phyloP scores from a whole-genome alignment of 164 flowering plant genomes.

The Liquidambar formosana region DNA sequence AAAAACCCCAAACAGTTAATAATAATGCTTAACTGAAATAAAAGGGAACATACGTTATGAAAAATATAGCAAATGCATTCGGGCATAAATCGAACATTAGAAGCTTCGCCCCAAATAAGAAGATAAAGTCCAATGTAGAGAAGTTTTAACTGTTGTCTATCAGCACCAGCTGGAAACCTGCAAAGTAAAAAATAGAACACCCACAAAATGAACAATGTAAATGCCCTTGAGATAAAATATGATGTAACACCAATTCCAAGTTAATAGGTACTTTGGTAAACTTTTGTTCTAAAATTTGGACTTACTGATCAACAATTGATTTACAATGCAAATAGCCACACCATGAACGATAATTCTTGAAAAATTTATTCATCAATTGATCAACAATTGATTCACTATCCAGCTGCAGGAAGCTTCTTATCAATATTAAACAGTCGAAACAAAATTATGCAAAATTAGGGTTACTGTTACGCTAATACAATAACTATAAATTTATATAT shows the following conservation, averaged over 20 bases:
- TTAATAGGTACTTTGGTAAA: slow-evolving; percentile 1
- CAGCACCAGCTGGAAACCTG: slow-evolving; percentile 52
- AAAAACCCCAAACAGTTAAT: too few relatives aligned
- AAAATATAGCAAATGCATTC: slow-evolving; percentile 98
- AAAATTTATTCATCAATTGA: slow-evolving; percentile 55
- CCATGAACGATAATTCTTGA: slow-evolving; percentile 91
- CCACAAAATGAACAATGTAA: background rate
- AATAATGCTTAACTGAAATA: background rate
- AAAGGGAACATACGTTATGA: slow-evolving; percentile 65
- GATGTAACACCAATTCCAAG: background rate
- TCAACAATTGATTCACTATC: slow-evolving; percentile 44
- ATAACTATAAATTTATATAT: too few relatives aligned
- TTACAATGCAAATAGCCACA: slow-evolving; percentile 73
- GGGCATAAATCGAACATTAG: slow-evolving; percentile 97
- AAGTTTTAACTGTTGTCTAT: slow-evolving; percentile 69
- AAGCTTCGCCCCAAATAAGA: slow-evolving; percentile 99
- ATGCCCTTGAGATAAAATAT: background rate
- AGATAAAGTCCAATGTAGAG: slow-evolving; percentile 90
- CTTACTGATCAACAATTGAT: slow-evolving; percentile 62
- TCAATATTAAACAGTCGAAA: background rate
- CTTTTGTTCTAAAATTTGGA: background rate
- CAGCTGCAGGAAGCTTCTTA: slow-evolving; percentile 48
- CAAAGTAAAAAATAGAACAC: slow-evolving; percentile 15
- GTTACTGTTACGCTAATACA: background rate
- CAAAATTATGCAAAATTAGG: background rate